phyloP scores from a whole-genome alignment of 805 yeast genomes.

The Saccharomycopsis fodiens region DNA sequence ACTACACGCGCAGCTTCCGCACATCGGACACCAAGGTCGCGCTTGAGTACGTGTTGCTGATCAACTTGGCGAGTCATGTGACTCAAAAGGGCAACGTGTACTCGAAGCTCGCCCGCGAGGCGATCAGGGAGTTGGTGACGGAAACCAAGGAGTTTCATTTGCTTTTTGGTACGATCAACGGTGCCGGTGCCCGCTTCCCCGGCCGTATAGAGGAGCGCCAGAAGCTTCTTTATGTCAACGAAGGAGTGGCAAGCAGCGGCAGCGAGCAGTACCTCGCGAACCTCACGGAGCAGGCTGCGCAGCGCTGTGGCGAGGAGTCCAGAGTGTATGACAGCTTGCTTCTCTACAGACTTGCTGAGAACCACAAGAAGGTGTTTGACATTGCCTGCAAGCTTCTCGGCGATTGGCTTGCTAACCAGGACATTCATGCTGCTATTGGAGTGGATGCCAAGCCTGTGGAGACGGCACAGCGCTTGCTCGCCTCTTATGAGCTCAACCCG shows the following conservation, averaged over 20 bases:
- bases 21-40: constrained; percentile 85
- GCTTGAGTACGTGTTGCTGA: constrained; percentile 75
- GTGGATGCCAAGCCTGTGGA: constrained; percentile 27
- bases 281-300: constrained; percentile 81
- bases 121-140: constrained; percentile 74
- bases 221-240: constrained; percentile 45
- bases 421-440: constrained; percentile 48
- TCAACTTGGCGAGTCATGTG: constrained; percentile 37
- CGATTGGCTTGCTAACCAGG: constrained; percentile 66
- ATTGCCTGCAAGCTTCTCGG: constrained; percentile 72
- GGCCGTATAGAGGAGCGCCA: constrained; percentile 81
- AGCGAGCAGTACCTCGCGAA: constrained; percentile 45
- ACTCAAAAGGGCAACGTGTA: constrained; percentile 36
- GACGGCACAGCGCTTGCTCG: constrained; percentile 31
- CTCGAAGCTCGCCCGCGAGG: constrained; percentile 58
- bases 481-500: constrained; percentile 48
- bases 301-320: constrained; percentile 86
- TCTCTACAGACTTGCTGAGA: constrained; percentile 82
- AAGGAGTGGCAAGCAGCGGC: constrained; percentile 37
- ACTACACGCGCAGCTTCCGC: constrained; percentile 76
- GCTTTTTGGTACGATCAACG: constrained; percentile 75
- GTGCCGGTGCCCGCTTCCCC: constrained; percentile 68
- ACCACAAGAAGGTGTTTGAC: constrained; percentile 70
- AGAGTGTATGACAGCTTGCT: constrained; percentile 77
- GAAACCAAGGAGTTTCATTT: constrained; percentile 79